Percentiles rank a stretch among this genome's conserved stretches.
These are phyloP conservation scores for Lavandula angustifolia DNA, from an alignment of 257 asterid genomes.

Conservation along the genomic window DNA sequence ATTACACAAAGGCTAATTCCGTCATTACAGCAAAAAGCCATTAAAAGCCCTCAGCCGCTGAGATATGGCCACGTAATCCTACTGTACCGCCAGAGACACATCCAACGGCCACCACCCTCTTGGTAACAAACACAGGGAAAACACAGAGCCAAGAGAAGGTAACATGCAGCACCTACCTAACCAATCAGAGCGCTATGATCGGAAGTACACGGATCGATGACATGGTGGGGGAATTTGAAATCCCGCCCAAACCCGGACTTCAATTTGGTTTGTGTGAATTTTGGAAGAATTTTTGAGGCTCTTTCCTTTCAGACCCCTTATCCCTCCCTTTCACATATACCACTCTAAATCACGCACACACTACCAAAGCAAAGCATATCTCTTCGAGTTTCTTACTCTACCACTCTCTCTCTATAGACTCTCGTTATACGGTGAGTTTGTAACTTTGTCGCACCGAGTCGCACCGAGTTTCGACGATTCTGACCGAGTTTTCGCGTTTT, in stretches of 20 bases:
- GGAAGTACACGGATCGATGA: constrained; percentile 54
- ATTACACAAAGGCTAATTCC: constrained; percentile 45
- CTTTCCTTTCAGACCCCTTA: constrained; percentile 53
- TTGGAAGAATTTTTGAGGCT: constrained; percentile 43
- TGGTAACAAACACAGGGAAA: constrained; percentile 73
- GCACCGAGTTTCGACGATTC: constrained; percentile 43
- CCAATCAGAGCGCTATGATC: constrained; percentile 30
- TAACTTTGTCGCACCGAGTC: constrained; percentile 39
- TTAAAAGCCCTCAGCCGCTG: constrained; percentile 27
- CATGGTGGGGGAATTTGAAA: constrained; percentile 55
- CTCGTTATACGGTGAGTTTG: constrained; percentile 34
- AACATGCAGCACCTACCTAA: background rate
- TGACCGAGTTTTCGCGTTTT: constrained; percentile 28
- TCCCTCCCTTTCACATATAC: constrained; percentile 46
- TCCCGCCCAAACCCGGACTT: constrained; percentile 99
- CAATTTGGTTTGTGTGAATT: constrained; percentile 55
- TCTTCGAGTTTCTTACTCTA: constrained; percentile 37
- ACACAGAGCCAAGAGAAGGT: constrained; percentile 51
- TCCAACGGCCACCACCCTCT: constrained; percentile 44
- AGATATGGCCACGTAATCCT: constrained; percentile 41
- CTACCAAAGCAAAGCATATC: constrained; percentile 43
- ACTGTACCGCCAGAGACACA: constrained; percentile 19
- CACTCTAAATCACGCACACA: constrained; percentile 38
- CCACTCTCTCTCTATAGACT: constrained; percentile 31
- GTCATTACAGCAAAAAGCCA: constrained; percentile 45